Percentiles rank a stretch among this genome's conserved stretches.
phyloP scores from a whole-genome alignment of 2,329 filamentous ascomycete species.

The Sarocladium oryzae region DNA sequence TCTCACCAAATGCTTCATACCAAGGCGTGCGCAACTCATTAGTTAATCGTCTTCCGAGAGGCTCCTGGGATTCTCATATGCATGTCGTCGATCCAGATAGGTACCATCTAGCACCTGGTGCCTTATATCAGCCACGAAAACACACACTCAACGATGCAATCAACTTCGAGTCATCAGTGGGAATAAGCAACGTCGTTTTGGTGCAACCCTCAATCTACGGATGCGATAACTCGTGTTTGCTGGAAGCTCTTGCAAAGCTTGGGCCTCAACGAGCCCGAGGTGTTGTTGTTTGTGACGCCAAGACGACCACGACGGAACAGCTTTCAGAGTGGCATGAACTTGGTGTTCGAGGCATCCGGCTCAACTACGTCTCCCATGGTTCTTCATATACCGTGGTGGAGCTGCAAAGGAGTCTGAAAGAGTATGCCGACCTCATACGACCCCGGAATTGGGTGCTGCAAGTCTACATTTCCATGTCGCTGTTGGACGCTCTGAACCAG shows the following conservation, averaged over 20 bases:
- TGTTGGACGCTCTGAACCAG: conserved; percentile 39
- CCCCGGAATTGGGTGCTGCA: conserved; percentile 51
- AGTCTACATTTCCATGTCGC: conserved; percentile 47
- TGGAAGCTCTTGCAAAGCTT: conserved; percentile 44
- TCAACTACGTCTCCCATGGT: conserved; percentile 52
- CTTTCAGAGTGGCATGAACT: conserved; percentile 47
- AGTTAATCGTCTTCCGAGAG: conserved; percentile 21
- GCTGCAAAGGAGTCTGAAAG: conserved; percentile 33
- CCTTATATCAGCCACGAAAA: conserved; percentile 43
- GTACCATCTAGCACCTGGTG: conserved; percentile 41
- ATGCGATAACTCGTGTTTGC: conserved; percentile 51
- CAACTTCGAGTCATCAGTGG: conserved; percentile 42
- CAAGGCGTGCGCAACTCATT: not conserved
- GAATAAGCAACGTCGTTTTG: conserved; percentile 49
- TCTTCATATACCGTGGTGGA: conserved; percentile 26
- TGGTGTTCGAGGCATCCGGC: conserved; percentile 51
- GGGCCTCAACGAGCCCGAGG: conserved; percentile 44
- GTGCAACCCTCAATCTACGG: conserved; percentile 58
- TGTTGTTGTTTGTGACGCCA: conserved; percentile 43
- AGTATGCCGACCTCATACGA: conserved; percentile 43
- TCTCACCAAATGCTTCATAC: not conserved
- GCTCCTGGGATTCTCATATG: conserved; percentile 58
- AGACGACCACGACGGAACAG: conserved; percentile 35
- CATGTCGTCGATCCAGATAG: conserved; percentile 49
- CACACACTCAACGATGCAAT: conserved; percentile 46